Evolutionary conservation across 495 filamentous ascomycete species (phyloP), one percentile per base, ranked within the genome.

Genomic region (Podospora australis): DNA sequence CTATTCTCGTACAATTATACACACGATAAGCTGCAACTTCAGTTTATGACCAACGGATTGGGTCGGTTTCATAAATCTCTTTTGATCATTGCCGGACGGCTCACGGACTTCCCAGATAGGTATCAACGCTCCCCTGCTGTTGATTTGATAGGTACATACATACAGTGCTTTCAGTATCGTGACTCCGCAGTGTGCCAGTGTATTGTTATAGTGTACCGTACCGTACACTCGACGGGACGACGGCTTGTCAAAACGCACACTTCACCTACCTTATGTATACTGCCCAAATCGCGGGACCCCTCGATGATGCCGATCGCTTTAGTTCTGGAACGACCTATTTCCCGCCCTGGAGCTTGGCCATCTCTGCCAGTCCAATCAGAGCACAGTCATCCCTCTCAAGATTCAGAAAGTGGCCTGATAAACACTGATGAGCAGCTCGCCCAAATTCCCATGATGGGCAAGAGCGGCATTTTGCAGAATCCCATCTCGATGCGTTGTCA

Each of bases 321-420:
- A n/a, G 57, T 50, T 60, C 57, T 56, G 44, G 57, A 60, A 47
- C 36, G 48, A 54, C 45, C 57, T 25, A 54, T 54, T n/a, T 52
- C 45, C 39, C 8, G 20, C n/a, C 20, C 13, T 23, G 4, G 6
- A 16, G 14, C 39, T 48, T 46, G 49, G 36, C 42, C 23, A 5
- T 14, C 19, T 32, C 8, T 6, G 20, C 23, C 28, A 30, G 25
- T 9, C 42, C 42, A 45, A 45, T 45, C 42, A 45, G n/a, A 51
- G 3, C 24, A 42, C 41, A 17, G n/a, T 6, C 32, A 41, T 22
- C 11, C 20, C 22, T 41, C 28, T 41, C 39, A 1, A 7, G 13
- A 20, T 24, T 4, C 9, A 5, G 22, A 20, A 41, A 41, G 17
- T 43, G 40, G 40, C 40, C 40, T 49, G 38, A 42, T 42, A 13